Base-by-base conservation (phyloP, 2,329 filamentous ascomycete genomes). In the Penicillium oxalicum region DNA sequence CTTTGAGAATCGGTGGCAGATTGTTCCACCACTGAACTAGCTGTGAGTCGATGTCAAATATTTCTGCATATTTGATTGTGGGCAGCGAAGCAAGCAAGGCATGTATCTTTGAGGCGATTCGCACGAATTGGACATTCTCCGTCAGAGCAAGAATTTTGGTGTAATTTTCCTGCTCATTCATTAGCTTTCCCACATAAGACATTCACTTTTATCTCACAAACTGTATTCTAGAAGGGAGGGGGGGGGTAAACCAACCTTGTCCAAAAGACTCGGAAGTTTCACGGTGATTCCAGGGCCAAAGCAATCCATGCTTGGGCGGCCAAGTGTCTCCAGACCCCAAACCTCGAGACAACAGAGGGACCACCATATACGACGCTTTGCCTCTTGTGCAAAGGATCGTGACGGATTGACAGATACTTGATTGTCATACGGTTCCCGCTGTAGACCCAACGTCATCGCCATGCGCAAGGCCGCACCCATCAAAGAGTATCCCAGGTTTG, bases 41-140 rank as follows among this genome's bases (percentile, higher is more conserved):
- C 57, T 87, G 80, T 1, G 73, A 70, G 59, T 90, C 86, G 18
- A 88, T 74, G 46, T 73, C 74, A 51, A 77, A 75, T 6, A 84
- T 79, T 60, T 88, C 83, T 13, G 82, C 75, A 24, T 76, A 72
- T 4, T 77, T 74, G 2, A 87, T 74, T 0, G 86, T 72, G 1
- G 85, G 83, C 1, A 80, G 77, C 51, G 83, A 80, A 27, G 85
- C 83, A 2, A 91, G 75, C 48, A 82, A 76, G 59, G 90, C 85
- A 62, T 90, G 86, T 49, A 89, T 84, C 46, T 80, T 78, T 0
- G 86, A 87, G 13, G 85, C 83, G 48, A 91, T 85, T 64, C 84
- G 84, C 70, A 84, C 87, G 66, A 89, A 89, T 48, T 82, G 81
- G 55, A 87, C 83, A 63, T 86, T 87, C 65, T 89, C 83, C 32